Percentiles rank a stretch among this genome's conserved stretches.
phyloP scores from a whole-genome alignment of 2,329 filamentous ascomycete genomes.

The Trichocomaceae sp. region DNA sequence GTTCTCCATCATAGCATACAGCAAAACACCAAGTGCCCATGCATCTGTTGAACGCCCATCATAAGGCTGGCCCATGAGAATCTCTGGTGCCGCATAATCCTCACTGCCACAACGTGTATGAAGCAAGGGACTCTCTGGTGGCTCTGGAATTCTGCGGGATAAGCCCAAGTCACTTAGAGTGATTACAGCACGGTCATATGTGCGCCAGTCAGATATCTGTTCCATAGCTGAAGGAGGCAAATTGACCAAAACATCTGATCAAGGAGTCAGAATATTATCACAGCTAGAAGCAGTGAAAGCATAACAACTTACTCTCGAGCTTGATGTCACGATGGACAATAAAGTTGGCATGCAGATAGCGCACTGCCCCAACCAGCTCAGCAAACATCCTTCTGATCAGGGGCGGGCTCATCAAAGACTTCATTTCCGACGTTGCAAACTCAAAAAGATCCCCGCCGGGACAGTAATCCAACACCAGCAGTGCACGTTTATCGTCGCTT shows the following conservation, averaged over 20 bases:
- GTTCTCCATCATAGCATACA: constrained; percentile 92
- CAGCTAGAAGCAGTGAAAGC: constrained; percentile 4
- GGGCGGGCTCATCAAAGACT: constrained; percentile 55
- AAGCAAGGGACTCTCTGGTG: constrained; percentile 74
- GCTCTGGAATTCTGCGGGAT: constrained; percentile 68
- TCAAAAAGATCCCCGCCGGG: constrained; percentile 94
- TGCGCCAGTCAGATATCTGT: constrained; percentile 62
- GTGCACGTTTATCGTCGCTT: constrained; percentile 71
- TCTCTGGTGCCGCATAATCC: constrained; percentile 94
- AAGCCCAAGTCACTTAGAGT: constrained; percentile 90
- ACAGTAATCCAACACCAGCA: constrained; percentile 85
- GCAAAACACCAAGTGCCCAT: constrained; percentile 87
- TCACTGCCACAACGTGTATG: constrained; percentile 91
- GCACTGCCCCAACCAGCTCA: constrained; percentile 77
- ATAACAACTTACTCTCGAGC: constrained; percentile 70
- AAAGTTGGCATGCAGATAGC: constrained; percentile 73
- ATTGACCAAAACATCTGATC: constrained; percentile 81
- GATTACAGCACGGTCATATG: constrained; percentile 73
- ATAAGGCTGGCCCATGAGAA: constrained; percentile 90
- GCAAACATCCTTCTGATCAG: constrained; percentile 81
- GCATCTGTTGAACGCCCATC: constrained; percentile 87
- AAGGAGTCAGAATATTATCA: constrained; percentile 16
- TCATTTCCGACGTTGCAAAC: constrained; percentile 66
- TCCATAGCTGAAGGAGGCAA: constrained; percentile 62
- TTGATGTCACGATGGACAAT: constrained; percentile 98